These are phyloP conservation scores for Phaseolus lunatus DNA, from an alignment of 306 rosid species.

Conservation along the genomic window DNA sequence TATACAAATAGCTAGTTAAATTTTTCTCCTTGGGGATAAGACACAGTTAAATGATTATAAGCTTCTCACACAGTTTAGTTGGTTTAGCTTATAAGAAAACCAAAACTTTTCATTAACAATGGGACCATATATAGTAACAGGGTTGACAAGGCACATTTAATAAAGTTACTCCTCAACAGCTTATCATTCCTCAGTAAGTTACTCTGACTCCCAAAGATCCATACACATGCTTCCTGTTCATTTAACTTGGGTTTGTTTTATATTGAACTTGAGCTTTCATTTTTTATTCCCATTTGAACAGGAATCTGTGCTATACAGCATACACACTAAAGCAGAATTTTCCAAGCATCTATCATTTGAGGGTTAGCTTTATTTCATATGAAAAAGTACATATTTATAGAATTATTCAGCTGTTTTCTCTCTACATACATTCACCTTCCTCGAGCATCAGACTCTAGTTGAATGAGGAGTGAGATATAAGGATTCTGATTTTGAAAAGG, in stretches of 20 bases:
- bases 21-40: neutral
- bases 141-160: constrained; percentile 17
- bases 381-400: neutral
- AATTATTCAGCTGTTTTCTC: neutral
- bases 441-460: constrained; percentile 1
- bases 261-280: neutral
- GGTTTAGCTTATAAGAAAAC: constrained; percentile 6
- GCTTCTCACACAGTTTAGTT: constrained; percentile 14
- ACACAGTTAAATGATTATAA: neutral
- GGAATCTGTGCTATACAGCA: neutral
- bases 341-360: neutral
- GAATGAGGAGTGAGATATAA: constrained; percentile 1
- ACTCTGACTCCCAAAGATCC: neutral
- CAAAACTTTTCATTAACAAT: constrained; percentile 1
- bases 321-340: constrained; percentile 2
- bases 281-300: constrained; percentile 16
- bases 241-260: neutral
- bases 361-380: constrained; percentile 13
- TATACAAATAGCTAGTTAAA: constrained; percentile 2
- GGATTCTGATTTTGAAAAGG: constrained; percentile 15
- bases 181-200: neutral
- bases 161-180: constrained; percentile 22
- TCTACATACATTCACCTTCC: constrained; percentile 10
- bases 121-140: neutral
- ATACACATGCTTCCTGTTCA: neutral